Conservation (phyloP, 2,329 filamentous ascomycete species). For the Epichloe bromicola region DNA sequence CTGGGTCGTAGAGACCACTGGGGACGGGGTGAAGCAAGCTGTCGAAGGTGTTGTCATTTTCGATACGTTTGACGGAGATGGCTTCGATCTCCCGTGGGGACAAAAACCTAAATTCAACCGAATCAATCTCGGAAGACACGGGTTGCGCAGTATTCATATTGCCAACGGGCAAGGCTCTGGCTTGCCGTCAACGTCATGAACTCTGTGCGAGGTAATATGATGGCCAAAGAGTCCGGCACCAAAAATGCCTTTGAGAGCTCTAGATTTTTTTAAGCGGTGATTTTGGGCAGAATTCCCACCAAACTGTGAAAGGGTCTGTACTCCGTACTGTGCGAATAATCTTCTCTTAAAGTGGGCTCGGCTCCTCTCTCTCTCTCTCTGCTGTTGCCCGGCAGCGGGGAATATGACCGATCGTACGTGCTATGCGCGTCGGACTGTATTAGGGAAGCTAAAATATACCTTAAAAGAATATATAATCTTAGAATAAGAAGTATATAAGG, state of each 20-base stretch:
- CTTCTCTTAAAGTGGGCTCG: no score
- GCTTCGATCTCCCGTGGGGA: conserved; percentile 69
- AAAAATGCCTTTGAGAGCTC: background rate
- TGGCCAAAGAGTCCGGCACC: background rate
- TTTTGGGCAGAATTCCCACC: background rate
- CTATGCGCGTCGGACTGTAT: no score
- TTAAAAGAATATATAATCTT: no score
- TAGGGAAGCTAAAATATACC: no score
- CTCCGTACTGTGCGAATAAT: no score
- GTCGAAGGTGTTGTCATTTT: conserved; percentile 91
- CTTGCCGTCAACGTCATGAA: conserved; percentile 1
- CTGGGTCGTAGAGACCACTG: conserved; percentile 84
- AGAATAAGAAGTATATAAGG: no score
- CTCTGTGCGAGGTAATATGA: background rate
- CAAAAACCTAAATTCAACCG: conserved; percentile 83
- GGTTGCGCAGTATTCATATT: conserved; percentile 66
- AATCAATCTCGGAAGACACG: conserved; percentile 67
- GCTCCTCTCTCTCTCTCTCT: no score
- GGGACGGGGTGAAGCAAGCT: conserved; percentile 78
- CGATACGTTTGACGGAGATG: conserved; percentile 86
- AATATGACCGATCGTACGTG: no score
- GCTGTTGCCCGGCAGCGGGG: no score
- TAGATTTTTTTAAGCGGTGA: conserved; percentile 1
- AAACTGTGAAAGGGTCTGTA: no score
- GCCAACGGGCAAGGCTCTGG: background rate